Evolutionary conservation across 2,329 filamentous ascomycete species (phyloP), one percentile per base, ranked within the genome.

Genomic region (Cladophialophora chaetospira): DNA sequence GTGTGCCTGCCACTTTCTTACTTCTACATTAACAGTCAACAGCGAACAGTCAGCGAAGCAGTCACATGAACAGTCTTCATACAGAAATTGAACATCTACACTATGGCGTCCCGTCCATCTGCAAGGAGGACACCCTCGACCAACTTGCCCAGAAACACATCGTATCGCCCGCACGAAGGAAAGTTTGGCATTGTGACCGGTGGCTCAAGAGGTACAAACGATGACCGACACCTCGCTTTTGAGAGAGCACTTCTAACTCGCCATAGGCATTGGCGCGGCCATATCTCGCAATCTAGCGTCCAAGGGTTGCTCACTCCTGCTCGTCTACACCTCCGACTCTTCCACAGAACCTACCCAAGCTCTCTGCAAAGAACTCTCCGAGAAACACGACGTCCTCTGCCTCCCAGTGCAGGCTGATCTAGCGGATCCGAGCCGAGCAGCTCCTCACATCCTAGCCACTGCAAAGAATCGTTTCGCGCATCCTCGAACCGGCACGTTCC

Each of bases 121-220:
- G 49, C 43, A n/a, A 35, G 48, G 23, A 38, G 60, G 19, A 53
- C 31, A 13, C 60, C 63, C 15, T 63, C 64, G 1, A 65, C 57
- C 13, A 64, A 62, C 29, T 33, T 64, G 44, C 52, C 55, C 25
- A 58, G 42, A 23, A 54, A 44, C n/a, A 29, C 42, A 10, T 45
- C 55, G 19, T 67, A 65, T 57, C 68, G 73, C 35, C 67, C 73
- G 46, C 76, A 88, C n/a, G 84, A 89, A 69, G 88, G 88, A 65
- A 91, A 91, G 72, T 78, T 92, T 49, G 89, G 83, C 51, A 86
- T 95, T 63, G 79, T 94, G 44, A 94, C 90, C 1, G 90, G 90
- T 55, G 88, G 85, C 58, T 91, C 89, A 56, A 78, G 90, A 78
- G 88, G 89, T 89, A 78, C 26, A 23, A 60, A 66, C 53, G 33